Conservation (phyloP, 495 filamentous ascomycete genomes). For the Penicillium verhagenii region DNA sequence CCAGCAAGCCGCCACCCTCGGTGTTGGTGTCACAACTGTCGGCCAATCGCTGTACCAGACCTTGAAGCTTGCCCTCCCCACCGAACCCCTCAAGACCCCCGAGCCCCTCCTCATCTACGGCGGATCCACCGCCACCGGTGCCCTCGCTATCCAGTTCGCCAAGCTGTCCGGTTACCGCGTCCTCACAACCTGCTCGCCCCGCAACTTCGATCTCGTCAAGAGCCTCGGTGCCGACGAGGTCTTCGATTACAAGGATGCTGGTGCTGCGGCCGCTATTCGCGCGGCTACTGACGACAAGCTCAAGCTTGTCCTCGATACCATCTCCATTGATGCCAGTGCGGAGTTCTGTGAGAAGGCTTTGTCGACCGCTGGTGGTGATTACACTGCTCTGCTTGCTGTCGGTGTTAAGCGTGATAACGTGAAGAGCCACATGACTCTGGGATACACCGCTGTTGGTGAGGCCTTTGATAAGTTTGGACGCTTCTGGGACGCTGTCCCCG, state of each 20-base stretch:
- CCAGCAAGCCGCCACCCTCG: conserved; percentile 56
- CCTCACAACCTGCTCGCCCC: conserved; percentile 43
- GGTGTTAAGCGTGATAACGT: conserved; percentile 33
- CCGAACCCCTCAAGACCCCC: conserved; percentile 19
- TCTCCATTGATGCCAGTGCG: conserved; percentile 31
- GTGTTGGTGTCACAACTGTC: conserved; percentile 51
- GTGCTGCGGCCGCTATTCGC: conserved; percentile 30
- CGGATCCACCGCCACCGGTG: conserved; percentile 52
- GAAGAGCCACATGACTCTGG: conserved; percentile 27
- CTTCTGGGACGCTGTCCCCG: conserved; percentile 29
- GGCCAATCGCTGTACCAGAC: conserved; percentile 37
- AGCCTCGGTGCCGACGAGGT: conserved; percentile 36
- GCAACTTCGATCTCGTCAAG: conserved; percentile 36
- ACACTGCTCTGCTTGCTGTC: conserved; percentile 23
- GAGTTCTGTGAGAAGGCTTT: conserved; percentile 40
- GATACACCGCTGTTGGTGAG: conserved; percentile 40
- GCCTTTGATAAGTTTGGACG: conserved; percentile 30
- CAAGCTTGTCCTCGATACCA: conserved; percentile 41
- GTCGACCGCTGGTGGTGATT: conserved; percentile 35
- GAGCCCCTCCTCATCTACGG: conserved; percentile 54
- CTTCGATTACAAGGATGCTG: conserved; percentile 40
- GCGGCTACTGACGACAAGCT: conserved; percentile 39
- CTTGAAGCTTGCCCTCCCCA: conserved; percentile 29
- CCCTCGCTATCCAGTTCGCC: conserved; percentile 58
- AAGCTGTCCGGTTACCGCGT: conserved; percentile 41